Evolutionary conservation across 1,139 yeast genomes (phyloP).

Genomic region (Pichia sp.): DNA sequence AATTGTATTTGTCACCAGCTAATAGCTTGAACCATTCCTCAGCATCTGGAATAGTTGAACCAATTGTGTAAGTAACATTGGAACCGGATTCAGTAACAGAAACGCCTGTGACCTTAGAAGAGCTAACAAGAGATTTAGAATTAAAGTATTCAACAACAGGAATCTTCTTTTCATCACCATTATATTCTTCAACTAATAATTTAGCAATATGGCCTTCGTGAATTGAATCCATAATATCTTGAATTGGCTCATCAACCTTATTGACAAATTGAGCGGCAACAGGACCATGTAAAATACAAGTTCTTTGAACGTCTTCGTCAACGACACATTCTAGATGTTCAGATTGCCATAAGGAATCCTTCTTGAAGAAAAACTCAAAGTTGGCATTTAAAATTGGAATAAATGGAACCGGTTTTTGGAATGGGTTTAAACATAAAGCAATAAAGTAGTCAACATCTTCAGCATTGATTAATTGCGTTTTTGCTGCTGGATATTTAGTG

Average conservation of each 20-base stretch:
- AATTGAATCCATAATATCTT: conserved; percentile 78
- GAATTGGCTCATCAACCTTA: conserved; percentile 85
- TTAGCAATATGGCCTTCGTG: conserved; percentile 83
- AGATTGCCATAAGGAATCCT: conserved; percentile 98
- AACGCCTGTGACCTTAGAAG: conserved; percentile 31
- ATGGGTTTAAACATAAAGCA: conserved; percentile 73
- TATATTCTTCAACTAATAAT: conserved; percentile 63
- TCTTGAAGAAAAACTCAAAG: conserved; percentile 94
- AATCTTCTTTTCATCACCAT: conserved; percentile 59
- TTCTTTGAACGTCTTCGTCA: conserved; percentile 94
- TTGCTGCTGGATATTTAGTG: conserved; percentile 64
- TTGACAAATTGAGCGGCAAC: conserved; percentile 93
- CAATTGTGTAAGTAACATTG: conserved; percentile 35
- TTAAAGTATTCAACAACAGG: conserved; percentile 82
- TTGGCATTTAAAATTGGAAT: conserved; percentile 92
- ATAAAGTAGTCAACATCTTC: conserved; percentile 94
- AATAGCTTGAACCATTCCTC: conserved; percentile 70
- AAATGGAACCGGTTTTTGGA: conserved; percentile 96
- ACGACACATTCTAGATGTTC: conserved; percentile 95
- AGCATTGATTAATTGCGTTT: conserved; percentile 79
- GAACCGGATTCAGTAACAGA: conserved; percentile 34
- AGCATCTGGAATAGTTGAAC: conserved; percentile 43
- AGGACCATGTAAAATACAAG: conserved; percentile 97
- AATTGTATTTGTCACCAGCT: conserved; percentile 72
- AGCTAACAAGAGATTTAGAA: conserved; percentile 37